phyloP scores from a whole-genome alignment of 805 yeast species.

The Monosporozyma servazzii region DNA sequence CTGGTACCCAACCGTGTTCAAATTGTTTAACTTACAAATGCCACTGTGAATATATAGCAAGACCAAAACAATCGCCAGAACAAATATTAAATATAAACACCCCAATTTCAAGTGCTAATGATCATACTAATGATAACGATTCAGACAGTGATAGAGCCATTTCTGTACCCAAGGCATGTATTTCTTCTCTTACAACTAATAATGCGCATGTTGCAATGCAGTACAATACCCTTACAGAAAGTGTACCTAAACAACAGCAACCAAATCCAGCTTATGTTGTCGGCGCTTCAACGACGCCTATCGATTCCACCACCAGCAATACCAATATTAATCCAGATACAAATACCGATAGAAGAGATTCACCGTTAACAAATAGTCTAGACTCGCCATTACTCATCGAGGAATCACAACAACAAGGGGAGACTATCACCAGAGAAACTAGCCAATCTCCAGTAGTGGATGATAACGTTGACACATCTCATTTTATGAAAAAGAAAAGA shows the following conservation, averaged over 20 bases:
- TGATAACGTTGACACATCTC: background rate
- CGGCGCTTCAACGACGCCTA: background rate
- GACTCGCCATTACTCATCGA: background rate
- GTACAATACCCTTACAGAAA: background rate
- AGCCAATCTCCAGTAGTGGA: background rate
- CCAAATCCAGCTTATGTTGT: background rate
- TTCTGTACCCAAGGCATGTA: background rate
- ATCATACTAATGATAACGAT: background rate
- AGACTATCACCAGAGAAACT: background rate
- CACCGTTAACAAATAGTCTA: background rate
- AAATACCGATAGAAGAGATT: background rate
- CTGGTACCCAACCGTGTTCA: slow-evolving; percentile 24
- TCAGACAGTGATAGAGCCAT: background rate
- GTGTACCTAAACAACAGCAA: background rate
- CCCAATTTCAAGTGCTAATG: background rate
- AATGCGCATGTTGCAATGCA: background rate
- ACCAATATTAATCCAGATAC: background rate
- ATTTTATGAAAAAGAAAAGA: background rate
- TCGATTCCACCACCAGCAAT: background rate
- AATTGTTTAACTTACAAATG: slow-evolving; percentile 26
- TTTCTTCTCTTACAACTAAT: background rate
- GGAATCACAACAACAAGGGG: background rate
- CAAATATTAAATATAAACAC: background rate
- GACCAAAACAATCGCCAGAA: background rate
- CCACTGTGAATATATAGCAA: slow-evolving; percentile 11